These are phyloP conservation scores for Nyssa sinensis DNA, from an alignment of 148 eudicot species.

Conservation along the genomic window DNA sequence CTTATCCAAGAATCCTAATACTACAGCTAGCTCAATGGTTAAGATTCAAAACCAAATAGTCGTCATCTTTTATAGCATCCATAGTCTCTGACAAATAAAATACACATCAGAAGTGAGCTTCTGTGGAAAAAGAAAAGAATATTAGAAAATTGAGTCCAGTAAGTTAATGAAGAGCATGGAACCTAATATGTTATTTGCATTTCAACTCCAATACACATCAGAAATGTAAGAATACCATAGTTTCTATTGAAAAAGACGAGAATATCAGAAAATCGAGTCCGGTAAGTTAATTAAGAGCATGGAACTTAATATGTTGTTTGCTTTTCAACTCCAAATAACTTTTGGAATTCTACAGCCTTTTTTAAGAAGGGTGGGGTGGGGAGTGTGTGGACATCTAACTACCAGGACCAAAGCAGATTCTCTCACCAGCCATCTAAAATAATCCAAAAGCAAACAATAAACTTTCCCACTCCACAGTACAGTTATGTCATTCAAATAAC, in stretches of 20 bases:
- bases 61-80: not conserved
- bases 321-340: not conserved
- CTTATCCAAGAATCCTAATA: not conserved
- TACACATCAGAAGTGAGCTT: constrained; percentile 1
- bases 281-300: constrained; percentile 2
- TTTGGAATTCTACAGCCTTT: not conserved
- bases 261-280: constrained; percentile 6
- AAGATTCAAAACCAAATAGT: not conserved
- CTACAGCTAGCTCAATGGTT: not conserved
- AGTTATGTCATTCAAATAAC: not conserved
- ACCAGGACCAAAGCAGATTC: too few species aligned
- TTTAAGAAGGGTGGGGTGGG: too few species aligned
- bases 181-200: too few species aligned
- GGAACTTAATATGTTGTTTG: not conserved
- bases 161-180: too few species aligned
- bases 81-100: constrained; percentile 9
- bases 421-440: too few species aligned
- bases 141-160: too few species aligned
- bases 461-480: not conserved
- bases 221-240: not conserved
- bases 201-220: too few species aligned
- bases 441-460: constrained; percentile 2
- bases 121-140: too few species aligned
- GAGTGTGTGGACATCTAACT: constrained; percentile 10
- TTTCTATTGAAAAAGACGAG: not conserved